phyloP scores from a whole-genome alignment of 2,329 filamentous ascomycete genomes.

The Nothophoma quercina region DNA sequence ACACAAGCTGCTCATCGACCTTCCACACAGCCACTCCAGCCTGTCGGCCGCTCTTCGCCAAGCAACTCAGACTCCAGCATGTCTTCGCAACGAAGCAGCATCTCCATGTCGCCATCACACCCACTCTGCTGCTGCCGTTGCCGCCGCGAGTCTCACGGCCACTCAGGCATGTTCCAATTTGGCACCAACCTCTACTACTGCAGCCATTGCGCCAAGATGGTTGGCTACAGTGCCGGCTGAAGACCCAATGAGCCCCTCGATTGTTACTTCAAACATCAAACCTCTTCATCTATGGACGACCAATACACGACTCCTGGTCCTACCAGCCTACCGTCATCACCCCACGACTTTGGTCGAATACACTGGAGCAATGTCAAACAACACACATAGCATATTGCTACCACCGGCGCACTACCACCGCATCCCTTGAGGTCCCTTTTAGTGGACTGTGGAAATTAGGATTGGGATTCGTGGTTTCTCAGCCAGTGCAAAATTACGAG shows the following conservation, averaged over 20 bases:
- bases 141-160: slow-evolving; percentile 38
- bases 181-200: slow-evolving; percentile 53
- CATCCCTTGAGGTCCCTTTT: background rate
- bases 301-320: background rate
- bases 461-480: background rate
- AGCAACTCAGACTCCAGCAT: slow-evolving; percentile 21
- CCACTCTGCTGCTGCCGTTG: slow-evolving; percentile 46
- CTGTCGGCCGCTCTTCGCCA: slow-evolving; percentile 19
- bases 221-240: slow-evolving; percentile 49
- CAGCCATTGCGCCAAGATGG: slow-evolving; percentile 50
- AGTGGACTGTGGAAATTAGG: background rate
- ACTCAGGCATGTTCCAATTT: slow-evolving; percentile 45
- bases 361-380: background rate
- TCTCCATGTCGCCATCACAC: slow-evolving; percentile 19
- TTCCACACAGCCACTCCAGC: slow-evolving; percentile 36
- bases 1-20: slow-evolving; percentile 48
- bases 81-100: slow-evolving; percentile 22
- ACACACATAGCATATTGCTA: slow-evolving; percentile 15
- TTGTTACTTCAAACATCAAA: background rate
- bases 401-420: slow-evolving; percentile 4
- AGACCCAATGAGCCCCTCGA: background rate
- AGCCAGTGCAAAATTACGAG: background rate
- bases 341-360: background rate
- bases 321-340: background rate
- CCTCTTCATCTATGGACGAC: background rate